Percentiles rank a stretch among this genome's conserved stretches.
Evolutionary conservation across 306 rosid species (phyloP).

Genomic region (Spatholobus suberectus): DNA sequence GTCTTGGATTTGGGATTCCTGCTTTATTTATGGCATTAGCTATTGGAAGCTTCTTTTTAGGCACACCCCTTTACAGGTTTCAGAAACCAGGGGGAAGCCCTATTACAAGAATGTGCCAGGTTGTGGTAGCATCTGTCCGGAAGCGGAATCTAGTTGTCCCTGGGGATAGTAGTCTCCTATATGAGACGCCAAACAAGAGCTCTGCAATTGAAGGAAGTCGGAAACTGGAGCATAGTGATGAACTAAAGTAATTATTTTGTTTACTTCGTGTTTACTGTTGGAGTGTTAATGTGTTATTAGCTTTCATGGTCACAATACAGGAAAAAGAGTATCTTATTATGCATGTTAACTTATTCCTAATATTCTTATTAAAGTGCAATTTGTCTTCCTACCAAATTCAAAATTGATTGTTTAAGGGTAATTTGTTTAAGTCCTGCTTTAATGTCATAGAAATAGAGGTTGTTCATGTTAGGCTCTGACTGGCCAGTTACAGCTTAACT

Average conservation of each 20-base stretch:
- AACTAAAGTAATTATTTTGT: constrained; percentile 64
- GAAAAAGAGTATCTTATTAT: background rate
- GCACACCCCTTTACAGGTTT: constrained; percentile 89
- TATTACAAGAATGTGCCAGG: constrained; percentile 94
- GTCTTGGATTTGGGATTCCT: constrained; percentile 97
- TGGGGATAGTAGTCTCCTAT: constrained; percentile 72
- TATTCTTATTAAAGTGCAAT: background rate
- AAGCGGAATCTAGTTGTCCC: constrained; percentile 73
- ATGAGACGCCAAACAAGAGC: constrained; percentile 74
- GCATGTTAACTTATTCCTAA: background rate
- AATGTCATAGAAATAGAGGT: background rate
- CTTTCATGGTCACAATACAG: constrained; percentile 7
- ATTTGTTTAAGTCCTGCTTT: background rate
- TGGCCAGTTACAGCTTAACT: background rate
- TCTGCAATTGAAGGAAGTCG: constrained; percentile 97
- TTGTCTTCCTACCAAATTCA: constrained; percentile 1
- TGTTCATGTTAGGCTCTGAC: background rate
- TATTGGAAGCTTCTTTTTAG: constrained; percentile 80
- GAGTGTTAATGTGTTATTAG: constrained; percentile 21
- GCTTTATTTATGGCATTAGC: constrained; percentile 86
- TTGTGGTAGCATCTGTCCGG: constrained; percentile 80
- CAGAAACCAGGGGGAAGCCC: constrained; percentile 99
- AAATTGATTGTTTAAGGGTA: background rate
- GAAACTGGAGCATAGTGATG: constrained; percentile 84
- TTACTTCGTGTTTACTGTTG: constrained; percentile 12